A percentile compares a stretch with the other conserved stretches of the same genome.
These are phyloP conservation scores for Lipomyces yamanashiensis DNA, from an alignment of 805 yeast species.

Conservation along the genomic window DNA sequence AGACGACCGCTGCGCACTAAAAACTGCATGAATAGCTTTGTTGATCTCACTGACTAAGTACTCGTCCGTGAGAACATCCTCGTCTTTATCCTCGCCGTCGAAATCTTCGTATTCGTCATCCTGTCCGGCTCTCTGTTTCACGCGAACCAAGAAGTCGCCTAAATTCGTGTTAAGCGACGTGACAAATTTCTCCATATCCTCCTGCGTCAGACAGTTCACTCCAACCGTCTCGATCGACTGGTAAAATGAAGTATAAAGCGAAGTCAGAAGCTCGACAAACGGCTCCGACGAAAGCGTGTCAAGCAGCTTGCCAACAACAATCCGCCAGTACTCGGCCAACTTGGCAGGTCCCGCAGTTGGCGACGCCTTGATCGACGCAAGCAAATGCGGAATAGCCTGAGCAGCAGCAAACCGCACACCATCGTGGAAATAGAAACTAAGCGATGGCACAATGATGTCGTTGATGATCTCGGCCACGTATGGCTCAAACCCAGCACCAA, in stretches of 20 bases:
- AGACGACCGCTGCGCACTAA: slow-evolving; percentile 61
- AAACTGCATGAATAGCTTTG: slow-evolving; percentile 70
- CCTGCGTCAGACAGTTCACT: slow-evolving; percentile 56
- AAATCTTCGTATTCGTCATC: slow-evolving; percentile 57
- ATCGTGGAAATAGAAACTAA: slow-evolving; percentile 89
- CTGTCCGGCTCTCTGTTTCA: slow-evolving; percentile 57
- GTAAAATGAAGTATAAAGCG: slow-evolving; percentile 73
- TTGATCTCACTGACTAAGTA: slow-evolving; percentile 86
- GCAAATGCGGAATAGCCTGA: slow-evolving; percentile 74
- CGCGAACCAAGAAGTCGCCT: slow-evolving; percentile 70
- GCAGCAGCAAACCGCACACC: slow-evolving; percentile 95
- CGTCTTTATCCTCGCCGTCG: slow-evolving; percentile 83
- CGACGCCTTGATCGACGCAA: slow-evolving; percentile 55
- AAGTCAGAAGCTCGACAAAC: slow-evolving; percentile 77
- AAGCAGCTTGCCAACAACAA: slow-evolving; percentile 68
- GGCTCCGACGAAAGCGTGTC: slow-evolving; percentile 77
- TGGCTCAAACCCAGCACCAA: slow-evolving; percentile 80
- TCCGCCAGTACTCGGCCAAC: slow-evolving; percentile 71
- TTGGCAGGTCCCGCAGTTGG: slow-evolving; percentile 53
- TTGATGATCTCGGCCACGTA: slow-evolving; percentile 77
- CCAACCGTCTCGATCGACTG: slow-evolving; percentile 72
- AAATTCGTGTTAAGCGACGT: slow-evolving; percentile 64
- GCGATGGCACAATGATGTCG: slow-evolving; percentile 83
- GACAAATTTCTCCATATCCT: slow-evolving; percentile 58
- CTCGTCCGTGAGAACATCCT: slow-evolving; percentile 84